Evolutionary conservation across 2,329 filamentous ascomycete genomes (phyloP).

Genomic region (Aaosphaeria arxii): DNA sequence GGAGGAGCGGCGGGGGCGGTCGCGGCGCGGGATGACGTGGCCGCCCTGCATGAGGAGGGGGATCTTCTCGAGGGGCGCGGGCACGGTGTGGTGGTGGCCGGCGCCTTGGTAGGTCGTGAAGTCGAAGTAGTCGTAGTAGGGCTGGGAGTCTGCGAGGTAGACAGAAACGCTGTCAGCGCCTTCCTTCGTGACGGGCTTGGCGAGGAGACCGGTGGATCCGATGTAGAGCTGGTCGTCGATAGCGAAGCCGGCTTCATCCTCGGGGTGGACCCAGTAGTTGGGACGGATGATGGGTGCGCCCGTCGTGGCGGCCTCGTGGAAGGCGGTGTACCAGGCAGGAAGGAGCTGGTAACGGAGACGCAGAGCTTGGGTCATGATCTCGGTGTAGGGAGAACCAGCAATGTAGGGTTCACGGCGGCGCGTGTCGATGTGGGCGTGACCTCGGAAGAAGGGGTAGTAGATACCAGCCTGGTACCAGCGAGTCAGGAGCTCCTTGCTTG

Average conservation of each 20-base stretch:
- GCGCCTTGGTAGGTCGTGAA: conserved; percentile 72
- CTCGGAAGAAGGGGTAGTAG: conserved; percentile 98
- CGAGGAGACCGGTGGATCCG: conserved; percentile 83
- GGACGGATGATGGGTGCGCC: conserved; percentile 87
- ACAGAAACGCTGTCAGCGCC: conserved; percentile 70
- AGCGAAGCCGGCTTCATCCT: conserved; percentile 80
- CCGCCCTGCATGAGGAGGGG: conserved; percentile 91
- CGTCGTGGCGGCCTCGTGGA: conserved; percentile 79
- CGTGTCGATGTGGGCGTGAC: conserved; percentile 93
- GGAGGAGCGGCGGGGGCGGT: conserved; percentile 79
- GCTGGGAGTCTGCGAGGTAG: conserved; percentile 83
- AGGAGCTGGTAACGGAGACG: conserved; percentile 85
- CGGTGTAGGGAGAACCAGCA: conserved; percentile 76
- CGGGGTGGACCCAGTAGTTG: conserved; percentile 88
- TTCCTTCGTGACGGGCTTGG: conserved; percentile 82
- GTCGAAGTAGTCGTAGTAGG: conserved; percentile 95
- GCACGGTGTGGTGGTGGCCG: conserved; percentile 68
- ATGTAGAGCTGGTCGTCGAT: conserved; percentile 94
- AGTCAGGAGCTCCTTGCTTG: conserved; percentile 83
- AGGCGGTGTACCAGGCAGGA: conserved; percentile 95
- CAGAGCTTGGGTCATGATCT: conserved; percentile 82
- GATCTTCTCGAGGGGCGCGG: conserved; percentile 79
- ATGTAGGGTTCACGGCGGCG: conserved; percentile 93
- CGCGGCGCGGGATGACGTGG: conserved; percentile 86
- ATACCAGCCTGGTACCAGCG: conserved; percentile 96